Conservation (phyloP, 768 basidiomycete genomes). For the Pulveroboletus sp. region DNA sequence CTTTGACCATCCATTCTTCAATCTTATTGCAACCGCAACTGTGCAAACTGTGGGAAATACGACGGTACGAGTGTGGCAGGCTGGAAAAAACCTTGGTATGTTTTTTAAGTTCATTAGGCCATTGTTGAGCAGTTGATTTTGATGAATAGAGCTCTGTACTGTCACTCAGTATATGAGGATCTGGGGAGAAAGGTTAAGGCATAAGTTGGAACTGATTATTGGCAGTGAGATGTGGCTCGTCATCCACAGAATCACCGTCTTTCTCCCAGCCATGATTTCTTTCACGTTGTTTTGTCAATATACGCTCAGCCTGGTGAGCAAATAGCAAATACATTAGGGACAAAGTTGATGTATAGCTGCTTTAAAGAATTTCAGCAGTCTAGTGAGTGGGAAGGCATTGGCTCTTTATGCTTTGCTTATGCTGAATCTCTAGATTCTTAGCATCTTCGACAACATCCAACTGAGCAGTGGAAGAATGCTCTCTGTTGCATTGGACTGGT, state of each 20-base stretch:
- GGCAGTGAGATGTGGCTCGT: not conserved
- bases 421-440: not conserved
- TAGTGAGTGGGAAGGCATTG: not conserved
- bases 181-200: not conserved
- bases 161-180: not conserved
- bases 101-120: not conserved
- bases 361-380: not conserved
- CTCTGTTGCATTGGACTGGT: not conserved
- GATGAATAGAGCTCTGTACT: not conserved
- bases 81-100: not conserved
- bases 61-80: not conserved
- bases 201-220: not conserved
- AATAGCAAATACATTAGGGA: not conserved
- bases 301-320: not conserved
- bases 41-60: not conserved
- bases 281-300: not conserved
- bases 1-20: not conserved
- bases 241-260: not conserved
- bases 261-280: not conserved
- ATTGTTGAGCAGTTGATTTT: not conserved
- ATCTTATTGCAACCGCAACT: not conserved
- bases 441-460: not conserved
- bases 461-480: not conserved
- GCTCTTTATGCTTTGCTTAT: not conserved
- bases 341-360: not conserved